Percentiles rank a stretch among this genome's conserved stretches.
phyloP scores from a whole-genome alignment of 1,139 yeast species.

The Tardiomyces blankii region DNA sequence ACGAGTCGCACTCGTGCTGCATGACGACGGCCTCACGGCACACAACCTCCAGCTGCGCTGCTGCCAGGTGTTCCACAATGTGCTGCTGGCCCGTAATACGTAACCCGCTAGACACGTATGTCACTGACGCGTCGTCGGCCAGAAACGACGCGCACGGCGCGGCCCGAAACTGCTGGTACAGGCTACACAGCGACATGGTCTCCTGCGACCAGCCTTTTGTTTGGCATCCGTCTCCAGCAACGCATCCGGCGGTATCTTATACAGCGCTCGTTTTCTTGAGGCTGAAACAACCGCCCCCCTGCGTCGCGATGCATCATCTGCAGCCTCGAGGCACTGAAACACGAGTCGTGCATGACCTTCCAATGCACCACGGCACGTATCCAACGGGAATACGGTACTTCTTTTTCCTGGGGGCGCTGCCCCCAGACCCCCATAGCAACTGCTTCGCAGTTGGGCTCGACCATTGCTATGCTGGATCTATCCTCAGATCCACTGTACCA shows the following conservation, averaged over 20 bases:
- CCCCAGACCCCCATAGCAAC: no score
- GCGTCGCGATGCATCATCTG: background rate
- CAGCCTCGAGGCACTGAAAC: background rate
- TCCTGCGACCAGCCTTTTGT: background rate
- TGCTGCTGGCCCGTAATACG: conserved; percentile 10
- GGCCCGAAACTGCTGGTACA: conserved; percentile 9
- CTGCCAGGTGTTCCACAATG: conserved; percentile 13
- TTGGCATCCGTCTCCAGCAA: no score
- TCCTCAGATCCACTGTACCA: no score
- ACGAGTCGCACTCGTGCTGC: conserved; percentile 9
- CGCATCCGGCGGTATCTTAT: no score
- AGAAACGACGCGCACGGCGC: conserved; percentile 10
- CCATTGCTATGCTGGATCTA: no score
- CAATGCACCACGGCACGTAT: no score
- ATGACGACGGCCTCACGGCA: conserved; percentile 11
- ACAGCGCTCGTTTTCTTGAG: no score
- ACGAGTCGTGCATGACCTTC: no score
- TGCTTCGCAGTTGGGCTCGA: no score
- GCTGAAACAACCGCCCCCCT: background rate
- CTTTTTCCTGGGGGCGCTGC: background rate
- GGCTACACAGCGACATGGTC: background rate
- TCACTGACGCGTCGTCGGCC: conserved; percentile 8
- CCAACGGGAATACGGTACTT: no score
- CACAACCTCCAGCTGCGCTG: conserved; percentile 12
- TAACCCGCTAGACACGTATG: conserved; percentile 17